Evolutionary conservation across 2,329 filamentous ascomycete genomes (phyloP), one percentile per base, ranked within the genome.

Genomic region (Fusarium sulawesiense): DNA sequence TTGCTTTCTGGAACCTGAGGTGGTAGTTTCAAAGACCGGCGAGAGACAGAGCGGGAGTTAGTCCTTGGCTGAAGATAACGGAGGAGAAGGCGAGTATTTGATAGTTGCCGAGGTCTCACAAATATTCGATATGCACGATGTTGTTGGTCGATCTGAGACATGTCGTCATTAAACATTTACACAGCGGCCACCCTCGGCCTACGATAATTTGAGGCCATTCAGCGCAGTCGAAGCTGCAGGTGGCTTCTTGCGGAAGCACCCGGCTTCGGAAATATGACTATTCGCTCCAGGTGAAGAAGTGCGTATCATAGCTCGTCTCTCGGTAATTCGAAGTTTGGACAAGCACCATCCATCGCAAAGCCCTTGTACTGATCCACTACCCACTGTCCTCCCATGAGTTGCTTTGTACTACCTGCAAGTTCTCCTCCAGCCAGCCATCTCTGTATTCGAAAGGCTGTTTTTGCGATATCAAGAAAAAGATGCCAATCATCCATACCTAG

Each of bases 401-500:
- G 70, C n/a, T 65, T 75, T 45, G 68, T 51, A 13, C 37, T 51
- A 18, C 53, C 58, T 8, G 42, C 54, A 29, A 60, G 47, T 16
- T 37, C 63, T 4, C 75, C 76, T 30, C 73, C 74, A 18, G 75
- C 75, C 12, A 86, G 73, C 83, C 84, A 86, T 12, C 76, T 70
- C 68, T 84, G 81, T 53, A 86, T 64, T 27, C 73, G 77, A 64
- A 85, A 68, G 6, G 76, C 78, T 1, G 77, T 78, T 16, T 74
- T 74, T 25, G 81, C 80, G 6, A 81, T 76, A 7, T 78, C 78
- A 6, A 77, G 76, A 2, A 78, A 78, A 13, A 85, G 76, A 48
- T 83, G 81, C 85, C 85, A 87, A 64, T 84, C 83, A 49, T 86
- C 84, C 32, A 85, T 76, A 1, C 80, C 81, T 57, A 85, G 80